These are phyloP conservation scores for Rhodosporidiobolus sp. DNA, from an alignment of 768 basidiomycete genomes.

Conservation along the genomic window DNA sequence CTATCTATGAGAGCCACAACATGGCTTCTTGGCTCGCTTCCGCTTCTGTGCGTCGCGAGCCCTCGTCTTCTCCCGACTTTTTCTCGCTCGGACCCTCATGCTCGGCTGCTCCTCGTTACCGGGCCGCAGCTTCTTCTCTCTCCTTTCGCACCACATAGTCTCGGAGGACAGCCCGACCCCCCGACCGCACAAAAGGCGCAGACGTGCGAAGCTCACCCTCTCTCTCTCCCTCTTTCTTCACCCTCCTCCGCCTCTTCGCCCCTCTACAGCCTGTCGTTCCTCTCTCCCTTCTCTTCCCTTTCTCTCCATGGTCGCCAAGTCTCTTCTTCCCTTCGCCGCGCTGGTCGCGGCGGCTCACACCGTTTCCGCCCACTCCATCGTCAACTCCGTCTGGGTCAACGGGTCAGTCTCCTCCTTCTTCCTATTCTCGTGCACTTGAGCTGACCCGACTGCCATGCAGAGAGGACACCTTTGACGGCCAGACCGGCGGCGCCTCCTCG, in stretches of 20 bases:
- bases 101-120: no score
- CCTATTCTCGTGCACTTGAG: no score
- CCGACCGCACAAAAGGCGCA: no score
- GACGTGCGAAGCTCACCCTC: not conserved
- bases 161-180: no score
- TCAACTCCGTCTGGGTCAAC: slow-evolving; percentile 1
- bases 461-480: not conserved
- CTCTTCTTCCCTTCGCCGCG: not conserved
- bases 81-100: no score
- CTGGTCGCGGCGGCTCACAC: not conserved
- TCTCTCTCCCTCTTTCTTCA: not conserved
- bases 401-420: not conserved
- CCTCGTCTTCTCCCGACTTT: no score
- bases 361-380: not conserved
- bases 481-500: not conserved
- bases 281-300: not conserved
- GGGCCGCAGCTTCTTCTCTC: no score
- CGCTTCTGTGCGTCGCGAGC: no score
- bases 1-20: no score
- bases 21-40: no score
- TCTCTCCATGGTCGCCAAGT: not conserved
- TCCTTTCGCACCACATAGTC: no score
- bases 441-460: no score
- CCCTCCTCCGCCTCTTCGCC: not conserved
- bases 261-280: not conserved